Evolutionary conservation across 1,284 basidiomycete species (phyloP), one percentile per base, ranked within the genome.

Genomic region (Erythrobasidium hasegawianum): DNA sequence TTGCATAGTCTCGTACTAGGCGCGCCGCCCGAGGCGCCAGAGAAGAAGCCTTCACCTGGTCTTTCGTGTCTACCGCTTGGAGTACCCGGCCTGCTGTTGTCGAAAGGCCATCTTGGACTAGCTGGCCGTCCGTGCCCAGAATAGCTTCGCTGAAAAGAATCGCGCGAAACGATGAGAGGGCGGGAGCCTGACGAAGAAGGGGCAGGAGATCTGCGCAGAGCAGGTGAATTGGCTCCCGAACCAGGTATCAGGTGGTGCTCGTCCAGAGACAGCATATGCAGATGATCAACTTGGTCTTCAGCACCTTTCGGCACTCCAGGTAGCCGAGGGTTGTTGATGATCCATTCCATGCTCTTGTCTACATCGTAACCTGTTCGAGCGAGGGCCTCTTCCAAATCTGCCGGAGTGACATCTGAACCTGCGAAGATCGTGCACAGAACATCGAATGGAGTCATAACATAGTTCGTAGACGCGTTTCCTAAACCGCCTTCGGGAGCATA

Each of bases 391-490:
- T 97, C 95, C 2, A 97, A 83, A 75, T 97, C 92, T 5, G 87
- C 87, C 2, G 90, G 87, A 0, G 92, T 88, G 4, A 96, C 82
- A 1, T 89, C 86, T 2, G 89, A 86, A n/a, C 60, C 68, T 41
- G 89, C 88, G 75, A 97, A 97, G 40, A 98, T 90, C 39, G 90
- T 93, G 73, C 85, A 87, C 18, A 98, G 85, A 43, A 97, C 91
- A 74, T 97, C 95, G 72, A 98, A 89, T 0, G 95, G 95, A 1
- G 94, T 95, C 89, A 97, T 95, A 40, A 71, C 66, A 67, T 75
- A 73, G 22, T 56, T 70, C 5, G 61, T 27, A 18, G 50, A 55
- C 33, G 40, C 20, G 1, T 62, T 60, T 13, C 57, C 57, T 49
- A 68, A 40, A 8, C 66, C 64, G 10, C 22, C 14, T n/a, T 53